phyloP scores from a whole-genome alignment of 176 grass and related monocot genomes.

The Chrysopogon serrulatus region DNA sequence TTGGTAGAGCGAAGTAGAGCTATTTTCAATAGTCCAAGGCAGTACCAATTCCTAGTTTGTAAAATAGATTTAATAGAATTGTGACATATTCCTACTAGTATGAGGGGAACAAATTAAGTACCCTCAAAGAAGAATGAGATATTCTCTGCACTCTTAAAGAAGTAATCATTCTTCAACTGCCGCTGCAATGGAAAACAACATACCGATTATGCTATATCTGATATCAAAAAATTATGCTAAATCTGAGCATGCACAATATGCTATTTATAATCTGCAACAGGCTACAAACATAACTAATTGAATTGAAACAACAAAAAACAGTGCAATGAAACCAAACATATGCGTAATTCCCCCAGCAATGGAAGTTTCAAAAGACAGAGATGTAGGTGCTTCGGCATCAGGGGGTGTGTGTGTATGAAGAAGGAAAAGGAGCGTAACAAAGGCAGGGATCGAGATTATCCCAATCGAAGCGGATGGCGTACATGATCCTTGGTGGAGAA shows the following conservation, averaged over 20 bases:
- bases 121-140: slow-evolving; percentile 99
- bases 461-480: slow-evolving; percentile 21
- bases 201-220: no score
- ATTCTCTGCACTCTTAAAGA: slow-evolving; percentile 85
- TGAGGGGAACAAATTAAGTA: slow-evolving; percentile 22
- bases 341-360: background rate
- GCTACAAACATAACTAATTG: background rate
- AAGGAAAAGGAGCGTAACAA: background rate
- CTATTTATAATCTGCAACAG: background rate
- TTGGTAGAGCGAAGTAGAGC: background rate
- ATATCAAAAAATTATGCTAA: no score
- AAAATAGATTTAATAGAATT: background rate
- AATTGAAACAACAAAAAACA: background rate
- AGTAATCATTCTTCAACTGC: slow-evolving; percentile 79
- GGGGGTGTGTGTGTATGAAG: background rate
- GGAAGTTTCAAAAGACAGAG: background rate
- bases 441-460: background rate
- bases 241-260: background rate
- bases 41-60: slow-evolving; percentile 7
- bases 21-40: background rate
- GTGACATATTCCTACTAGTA: background rate
- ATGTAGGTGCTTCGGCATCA: background rate
- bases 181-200: slow-evolving; percentile 42
- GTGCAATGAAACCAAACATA: background rate
- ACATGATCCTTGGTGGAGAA: slow-evolving; percentile 96